These are phyloP conservation scores for Gremmenia infestans DNA, from an alignment of 2,329 filamentous ascomycete species.

Conservation along the genomic window DNA sequence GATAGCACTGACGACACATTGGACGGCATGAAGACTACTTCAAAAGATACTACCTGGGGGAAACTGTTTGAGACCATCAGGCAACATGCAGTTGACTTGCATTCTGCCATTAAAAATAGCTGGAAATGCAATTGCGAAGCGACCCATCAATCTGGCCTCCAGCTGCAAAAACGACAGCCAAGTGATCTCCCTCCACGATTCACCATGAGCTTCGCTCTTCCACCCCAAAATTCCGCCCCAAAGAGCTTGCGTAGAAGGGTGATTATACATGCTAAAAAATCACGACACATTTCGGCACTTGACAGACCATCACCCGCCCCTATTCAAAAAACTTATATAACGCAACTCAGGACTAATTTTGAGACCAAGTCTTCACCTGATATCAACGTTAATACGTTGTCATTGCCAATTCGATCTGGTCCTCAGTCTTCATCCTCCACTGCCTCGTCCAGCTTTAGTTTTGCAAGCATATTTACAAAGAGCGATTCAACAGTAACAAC, in stretches of 20 bases:
- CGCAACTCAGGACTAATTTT: conserved; percentile 13
- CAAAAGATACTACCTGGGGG: conserved; percentile 20
- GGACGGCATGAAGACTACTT: conserved; percentile 11
- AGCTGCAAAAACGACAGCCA: conserved; percentile 17
- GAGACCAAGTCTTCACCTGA: conserved; percentile 5
- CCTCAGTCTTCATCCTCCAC: neutral
- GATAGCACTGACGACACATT: conserved; percentile 7
- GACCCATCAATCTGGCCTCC: conserved; percentile 17
- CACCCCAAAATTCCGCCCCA: neutral
- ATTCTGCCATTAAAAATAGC: conserved; percentile 17
- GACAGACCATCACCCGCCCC: neutral
- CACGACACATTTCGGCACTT: neutral
- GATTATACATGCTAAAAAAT: neutral
- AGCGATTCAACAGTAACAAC: neutral
- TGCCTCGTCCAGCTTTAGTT: neutral
- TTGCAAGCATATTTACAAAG: conserved; percentile 1
- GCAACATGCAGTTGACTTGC: conserved; percentile 19
- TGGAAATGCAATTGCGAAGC: conserved; percentile 22
- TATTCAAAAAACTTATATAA: conserved; percentile 1
- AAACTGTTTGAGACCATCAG: conserved; percentile 22
- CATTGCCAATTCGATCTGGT: neutral
- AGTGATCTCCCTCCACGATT: conserved; percentile 15
- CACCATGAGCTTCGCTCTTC: conserved; percentile 10
- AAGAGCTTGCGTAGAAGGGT: neutral
- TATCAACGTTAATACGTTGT: neutral